Percentiles rank a stretch among this genome's conserved stretches.
phyloP scores from a whole-genome alignment of 2,329 filamentous ascomycete genomes.

The Shiraia bambusicola region DNA sequence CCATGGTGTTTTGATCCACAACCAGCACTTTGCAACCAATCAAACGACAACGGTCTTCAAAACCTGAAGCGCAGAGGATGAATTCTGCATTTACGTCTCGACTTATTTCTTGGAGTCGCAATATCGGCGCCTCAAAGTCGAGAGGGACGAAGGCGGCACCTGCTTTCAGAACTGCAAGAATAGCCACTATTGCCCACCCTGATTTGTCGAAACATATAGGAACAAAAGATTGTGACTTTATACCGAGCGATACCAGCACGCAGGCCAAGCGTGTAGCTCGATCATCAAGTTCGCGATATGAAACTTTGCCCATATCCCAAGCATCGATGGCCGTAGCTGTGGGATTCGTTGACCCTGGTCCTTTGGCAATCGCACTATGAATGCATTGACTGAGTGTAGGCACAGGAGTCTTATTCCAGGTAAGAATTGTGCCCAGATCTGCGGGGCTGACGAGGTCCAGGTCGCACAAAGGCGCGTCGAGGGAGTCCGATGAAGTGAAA shows the following conservation, averaged over 20 bases:
- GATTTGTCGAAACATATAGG: conserved; percentile 44
- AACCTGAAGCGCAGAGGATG: conserved; percentile 30
- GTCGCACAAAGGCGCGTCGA: conserved; percentile 15
- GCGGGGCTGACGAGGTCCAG: conserved; percentile 23
- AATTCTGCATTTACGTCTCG: conserved; percentile 32
- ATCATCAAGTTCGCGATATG: conserved; percentile 33
- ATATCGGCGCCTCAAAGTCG: conserved; percentile 41
- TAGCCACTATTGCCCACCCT: conserved; percentile 37
- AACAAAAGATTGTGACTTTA: conserved; percentile 29
- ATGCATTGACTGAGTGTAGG: conserved; percentile 29
- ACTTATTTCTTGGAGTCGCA: conserved; percentile 41
- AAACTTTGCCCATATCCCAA: conserved; percentile 31
- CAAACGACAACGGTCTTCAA: conserved; percentile 24
- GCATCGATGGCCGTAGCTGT: conserved; percentile 28
- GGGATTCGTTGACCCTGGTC: conserved; percentile 21
- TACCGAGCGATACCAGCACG: conserved; percentile 23
- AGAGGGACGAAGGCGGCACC: conserved; percentile 42
- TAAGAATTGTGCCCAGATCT: conserved; percentile 21
- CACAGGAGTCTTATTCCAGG: conserved; percentile 31
- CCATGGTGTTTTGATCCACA: conserved; percentile 45
- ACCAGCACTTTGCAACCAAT: conserved; percentile 29
- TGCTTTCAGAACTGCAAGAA: conserved; percentile 41
- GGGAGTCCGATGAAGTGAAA: conserved; percentile 20
- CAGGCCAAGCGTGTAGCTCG: conserved; percentile 29
- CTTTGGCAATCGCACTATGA: conserved; percentile 31